Percentiles rank a stretch among this genome's conserved stretches.
These are phyloP conservation scores for Nadsonia starkeyi-henricii DNA, from an alignment of 1,139 yeast species.

Conservation along the genomic window DNA sequence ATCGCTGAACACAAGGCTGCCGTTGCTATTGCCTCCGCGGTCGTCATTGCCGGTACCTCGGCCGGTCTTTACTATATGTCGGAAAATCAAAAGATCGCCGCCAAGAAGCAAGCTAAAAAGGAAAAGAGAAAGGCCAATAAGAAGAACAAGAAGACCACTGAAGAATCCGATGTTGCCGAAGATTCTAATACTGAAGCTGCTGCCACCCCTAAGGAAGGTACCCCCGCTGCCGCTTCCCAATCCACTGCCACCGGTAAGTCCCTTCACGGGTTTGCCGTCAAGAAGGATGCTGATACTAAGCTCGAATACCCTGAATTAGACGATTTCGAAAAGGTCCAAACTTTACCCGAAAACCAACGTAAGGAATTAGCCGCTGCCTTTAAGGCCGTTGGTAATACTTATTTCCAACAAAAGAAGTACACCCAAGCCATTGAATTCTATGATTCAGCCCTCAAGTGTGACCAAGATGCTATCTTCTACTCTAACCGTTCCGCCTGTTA, in stretches of 20 bases:
- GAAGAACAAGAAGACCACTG: constrained; percentile 7
- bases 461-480: constrained; percentile 75
- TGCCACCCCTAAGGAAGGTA: constrained; percentile 3
- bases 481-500: constrained; percentile 90
- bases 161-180: constrained; percentile 4
- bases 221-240: constrained; percentile 3
- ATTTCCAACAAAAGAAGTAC: constrained; percentile 57
- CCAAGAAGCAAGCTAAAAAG: constrained; percentile 11
- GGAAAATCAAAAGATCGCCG: constrained; percentile 6
- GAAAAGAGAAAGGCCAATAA: constrained; percentile 16
- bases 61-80: constrained; percentile 19
- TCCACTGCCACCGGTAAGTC: constrained; percentile 2
- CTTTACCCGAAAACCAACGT: constrained; percentile 39
- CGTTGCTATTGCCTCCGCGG: constrained; percentile 19
- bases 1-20: constrained; percentile 19
- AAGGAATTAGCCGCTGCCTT: constrained; percentile 61
- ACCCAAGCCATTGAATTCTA: constrained; percentile 65
- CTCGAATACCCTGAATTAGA: constrained; percentile 21
- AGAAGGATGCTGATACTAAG: constrained; percentile 14
- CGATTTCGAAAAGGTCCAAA: constrained; percentile 29
- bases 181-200: constrained; percentile 4
- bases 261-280: constrained; percentile 15
- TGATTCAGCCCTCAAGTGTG: constrained; percentile 56
- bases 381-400: constrained; percentile 82
- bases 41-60: constrained; percentile 22